Base-by-base conservation (phyloP, 352 stramenopile species). In the Paralagenidium karlingii region DNA sequence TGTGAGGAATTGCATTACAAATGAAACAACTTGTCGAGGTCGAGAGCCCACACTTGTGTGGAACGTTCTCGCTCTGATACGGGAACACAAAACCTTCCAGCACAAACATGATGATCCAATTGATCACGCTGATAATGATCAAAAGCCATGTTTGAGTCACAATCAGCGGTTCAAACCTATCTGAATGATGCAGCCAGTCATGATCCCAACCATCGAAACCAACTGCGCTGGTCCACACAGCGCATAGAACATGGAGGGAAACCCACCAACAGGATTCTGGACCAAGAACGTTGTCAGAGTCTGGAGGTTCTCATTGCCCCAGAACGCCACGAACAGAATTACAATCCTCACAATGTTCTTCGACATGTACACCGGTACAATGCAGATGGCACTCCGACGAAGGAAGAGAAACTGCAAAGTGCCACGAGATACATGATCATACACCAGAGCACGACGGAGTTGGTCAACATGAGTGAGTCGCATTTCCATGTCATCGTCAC, bases 391-490 rank as follows among this genome's bases (percentile, higher is more conserved):
- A 40, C 49, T 57, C 8, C 24, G 34, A 3, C 18, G 43, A 1
- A 57, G 30, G 22, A 38, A 57, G 11, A 52, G 21, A 19, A 51
- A 26, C 19, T 57, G 49, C 3, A 52, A 3, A 52, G 36, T 19
- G 38, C 20, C 1, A 40, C 32, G 21, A 57, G 30, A 18, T 38
- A 48, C 29, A 48, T 48, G 20, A 34, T 45, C n/a, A 52, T 25
- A 1, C 24, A 33, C 49, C 49, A 57, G 8, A 57, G 33, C 38
- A 57, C 43, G 16, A 57, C 34, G 27, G 43, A 43, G 43, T 57
- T 57, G 49, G 49, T 57, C 13, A 57, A 20, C 43, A 57, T 47
- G 29, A 57, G 45, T 26, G 45, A 47, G 12, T 33, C 24, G 24
- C 34, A 21, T 19, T 3, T 52, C 49, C 49, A 57, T 13, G 34